These are phyloP conservation scores for Ganoderma boninense DNA, from an alignment of 1,284 basidiomycete species.

Conservation along the genomic window DNA sequence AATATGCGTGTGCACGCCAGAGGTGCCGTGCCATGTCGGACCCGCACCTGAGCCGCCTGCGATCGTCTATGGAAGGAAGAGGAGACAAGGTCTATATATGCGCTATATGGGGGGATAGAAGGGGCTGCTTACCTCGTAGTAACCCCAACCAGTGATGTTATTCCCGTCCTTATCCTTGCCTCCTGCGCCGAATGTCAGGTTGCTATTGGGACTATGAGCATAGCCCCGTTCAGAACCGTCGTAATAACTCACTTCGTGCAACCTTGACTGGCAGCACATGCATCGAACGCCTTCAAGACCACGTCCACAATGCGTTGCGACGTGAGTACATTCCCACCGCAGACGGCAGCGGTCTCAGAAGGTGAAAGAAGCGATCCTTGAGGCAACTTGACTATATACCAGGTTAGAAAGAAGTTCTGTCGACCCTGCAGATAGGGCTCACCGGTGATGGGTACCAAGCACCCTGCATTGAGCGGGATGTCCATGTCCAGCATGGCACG, in stretches of 20 bases:
- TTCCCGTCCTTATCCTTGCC: constrained; percentile 87
- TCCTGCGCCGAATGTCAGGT: constrained; percentile 91
- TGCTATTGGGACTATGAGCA: constrained; percentile 54
- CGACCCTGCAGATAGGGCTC: constrained; percentile 36
- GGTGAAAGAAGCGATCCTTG: constrained; percentile 83
- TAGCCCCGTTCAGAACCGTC: neutral
- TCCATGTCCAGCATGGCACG: constrained; percentile 92
- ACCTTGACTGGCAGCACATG: constrained; percentile 93
- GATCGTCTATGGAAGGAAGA: constrained; percentile 70
- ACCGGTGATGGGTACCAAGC: constrained; percentile 84
- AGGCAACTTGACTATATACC: constrained; percentile 77
- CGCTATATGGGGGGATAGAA: neutral
- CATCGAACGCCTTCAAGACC: constrained; percentile 92
- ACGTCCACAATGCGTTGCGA: constrained; percentile 96
- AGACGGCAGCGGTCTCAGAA: constrained; percentile 88
- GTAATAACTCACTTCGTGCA: constrained; percentile 80
- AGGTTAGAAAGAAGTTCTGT: constrained; percentile 9
- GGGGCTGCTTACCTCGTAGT: constrained; percentile 77
- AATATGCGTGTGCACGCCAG: constrained; percentile 90
- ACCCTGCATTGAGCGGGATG: constrained; percentile 95
- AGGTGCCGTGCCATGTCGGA: constrained; percentile 89
- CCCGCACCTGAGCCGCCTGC: constrained; percentile 95
- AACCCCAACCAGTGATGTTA: constrained; percentile 87
- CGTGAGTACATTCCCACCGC: constrained; percentile 93
- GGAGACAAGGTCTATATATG: constrained; percentile 9